Evolutionary conservation across 1,284 basidiomycete species (phyloP).

Genomic region (Moesziomyces parantarcticus): DNA sequence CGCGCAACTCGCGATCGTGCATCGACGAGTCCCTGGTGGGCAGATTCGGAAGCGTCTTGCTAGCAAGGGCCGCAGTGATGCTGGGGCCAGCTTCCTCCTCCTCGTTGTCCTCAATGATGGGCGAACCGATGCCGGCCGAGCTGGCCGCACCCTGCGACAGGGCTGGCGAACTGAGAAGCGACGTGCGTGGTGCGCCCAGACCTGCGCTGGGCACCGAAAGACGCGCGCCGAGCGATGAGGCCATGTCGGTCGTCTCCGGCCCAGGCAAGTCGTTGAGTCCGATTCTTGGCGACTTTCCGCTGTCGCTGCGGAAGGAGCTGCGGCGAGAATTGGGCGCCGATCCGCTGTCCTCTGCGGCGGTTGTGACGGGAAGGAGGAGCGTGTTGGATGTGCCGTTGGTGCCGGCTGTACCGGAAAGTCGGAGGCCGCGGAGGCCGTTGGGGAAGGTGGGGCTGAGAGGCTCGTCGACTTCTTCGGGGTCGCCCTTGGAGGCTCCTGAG

Average conservation of each 20-base stretch:
- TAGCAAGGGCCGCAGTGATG: neutral
- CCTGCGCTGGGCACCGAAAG: constrained; percentile 25
- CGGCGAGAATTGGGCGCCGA: constrained; percentile 46
- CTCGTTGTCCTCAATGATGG: constrained; percentile 50
- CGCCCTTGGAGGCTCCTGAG: constrained; percentile 34
- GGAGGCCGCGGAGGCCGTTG: constrained; percentile 41
- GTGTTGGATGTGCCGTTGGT: constrained; percentile 23
- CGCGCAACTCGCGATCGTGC: constrained; percentile 42
- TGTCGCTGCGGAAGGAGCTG: constrained; percentile 47
- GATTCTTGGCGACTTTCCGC: constrained; percentile 27
- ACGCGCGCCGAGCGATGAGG: constrained; percentile 15
- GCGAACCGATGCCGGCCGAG: constrained; percentile 39
- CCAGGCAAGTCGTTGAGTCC: constrained; percentile 11
- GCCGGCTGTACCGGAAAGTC: constrained; percentile 38
- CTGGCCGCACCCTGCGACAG: constrained; percentile 44
- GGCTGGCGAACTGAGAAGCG: constrained; percentile 31
- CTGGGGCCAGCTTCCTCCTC: constrained; percentile 21
- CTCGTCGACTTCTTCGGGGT: constrained; percentile 33
- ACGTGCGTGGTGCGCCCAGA: constrained; percentile 11
- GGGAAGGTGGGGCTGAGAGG: constrained; percentile 45
- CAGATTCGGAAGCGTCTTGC: constrained; percentile 20
- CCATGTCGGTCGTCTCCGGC: constrained; percentile 12
- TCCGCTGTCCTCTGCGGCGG: constrained; percentile 11
- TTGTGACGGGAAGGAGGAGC: constrained; percentile 20
- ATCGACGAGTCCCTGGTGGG: constrained; percentile 24